Conservation (phyloP, 2,329 filamentous ascomycete genomes). For the Fusarium sp. region DNA sequence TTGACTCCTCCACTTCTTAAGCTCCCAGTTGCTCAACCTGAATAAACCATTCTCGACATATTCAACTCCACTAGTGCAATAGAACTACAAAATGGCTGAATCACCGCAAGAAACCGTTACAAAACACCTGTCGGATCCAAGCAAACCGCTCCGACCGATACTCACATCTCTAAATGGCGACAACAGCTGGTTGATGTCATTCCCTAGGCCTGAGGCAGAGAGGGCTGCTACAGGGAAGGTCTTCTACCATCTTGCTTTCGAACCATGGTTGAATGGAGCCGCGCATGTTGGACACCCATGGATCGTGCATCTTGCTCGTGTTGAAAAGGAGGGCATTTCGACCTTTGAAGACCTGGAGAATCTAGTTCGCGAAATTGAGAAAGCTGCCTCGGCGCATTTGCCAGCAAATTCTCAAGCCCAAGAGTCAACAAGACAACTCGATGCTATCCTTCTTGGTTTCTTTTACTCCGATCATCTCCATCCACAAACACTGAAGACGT, state of each 20-base stretch:
- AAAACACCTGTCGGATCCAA: background rate
- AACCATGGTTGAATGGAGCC: conserved; percentile 47
- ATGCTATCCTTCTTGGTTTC: conserved; percentile 37
- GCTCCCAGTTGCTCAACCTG: background rate
- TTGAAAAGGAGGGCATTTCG: background rate
- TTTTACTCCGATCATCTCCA: conserved; percentile 34
- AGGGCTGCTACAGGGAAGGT: conserved; percentile 25
- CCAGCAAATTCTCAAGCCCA: background rate
- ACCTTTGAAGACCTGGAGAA: conserved; percentile 17
- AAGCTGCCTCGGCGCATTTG: background rate
- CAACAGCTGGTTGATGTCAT: conserved; percentile 48
- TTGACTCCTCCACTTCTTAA: background rate
- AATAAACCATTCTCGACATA: background rate
- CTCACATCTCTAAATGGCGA: conserved; percentile 48
- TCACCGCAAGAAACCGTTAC: background rate
- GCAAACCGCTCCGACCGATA: conserved; percentile 33
- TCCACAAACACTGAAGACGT: conserved; percentile 24
- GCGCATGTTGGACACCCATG: conserved; percentile 27
- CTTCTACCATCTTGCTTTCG: conserved; percentile 47
- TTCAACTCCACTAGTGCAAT: background rate
- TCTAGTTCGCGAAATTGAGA: conserved; percentile 31
- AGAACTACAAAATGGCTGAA: background rate
- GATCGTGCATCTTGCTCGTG: conserved; percentile 33
- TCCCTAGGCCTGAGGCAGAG: conserved; percentile 42
- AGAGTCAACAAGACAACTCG: conserved; percentile 1